Evolutionary conservation across 2,329 filamentous ascomycete genomes (phyloP).

Genomic region (Zymoseptoria tritici): DNA sequence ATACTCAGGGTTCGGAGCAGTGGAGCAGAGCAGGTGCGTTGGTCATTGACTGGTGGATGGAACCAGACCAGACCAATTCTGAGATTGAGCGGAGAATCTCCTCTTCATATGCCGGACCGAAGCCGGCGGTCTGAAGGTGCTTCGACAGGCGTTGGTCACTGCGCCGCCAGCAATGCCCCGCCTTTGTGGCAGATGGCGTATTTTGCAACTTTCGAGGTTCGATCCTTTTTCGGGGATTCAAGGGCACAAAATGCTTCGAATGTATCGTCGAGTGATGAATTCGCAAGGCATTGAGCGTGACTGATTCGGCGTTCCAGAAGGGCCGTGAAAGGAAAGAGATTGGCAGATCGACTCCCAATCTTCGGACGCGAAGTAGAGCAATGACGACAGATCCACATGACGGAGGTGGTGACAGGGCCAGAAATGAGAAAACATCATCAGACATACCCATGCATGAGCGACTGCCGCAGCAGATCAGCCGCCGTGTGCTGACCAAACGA

Average conservation of each 20-base stretch:
- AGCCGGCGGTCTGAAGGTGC: neutral
- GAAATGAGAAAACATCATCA: constrained; percentile 1
- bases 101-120: neutral
- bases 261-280: neutral
- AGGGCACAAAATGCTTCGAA: neutral
- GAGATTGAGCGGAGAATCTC: neutral
- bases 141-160: neutral
- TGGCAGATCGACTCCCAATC: constrained; percentile 1
- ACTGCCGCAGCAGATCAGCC: constrained; percentile 52
- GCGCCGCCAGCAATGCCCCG: neutral
- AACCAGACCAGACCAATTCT: neutral
- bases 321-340: neutral
- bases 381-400: neutral
- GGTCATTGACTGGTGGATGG: neutral
- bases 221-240: neutral
- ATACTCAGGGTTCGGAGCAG: neutral
- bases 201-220: neutral
- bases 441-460: constrained; percentile 49
- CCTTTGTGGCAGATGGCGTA: neutral
- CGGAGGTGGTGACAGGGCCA: constrained; percentile 8
- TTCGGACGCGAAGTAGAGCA: neutral
- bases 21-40: neutral
- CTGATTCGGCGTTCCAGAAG: neutral
- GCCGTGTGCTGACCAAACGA: constrained; percentile 37
- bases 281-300: neutral